Evolutionary conservation across 2,329 filamentous ascomycete species (phyloP).

Genomic region (Colletotrichum musicola): DNA sequence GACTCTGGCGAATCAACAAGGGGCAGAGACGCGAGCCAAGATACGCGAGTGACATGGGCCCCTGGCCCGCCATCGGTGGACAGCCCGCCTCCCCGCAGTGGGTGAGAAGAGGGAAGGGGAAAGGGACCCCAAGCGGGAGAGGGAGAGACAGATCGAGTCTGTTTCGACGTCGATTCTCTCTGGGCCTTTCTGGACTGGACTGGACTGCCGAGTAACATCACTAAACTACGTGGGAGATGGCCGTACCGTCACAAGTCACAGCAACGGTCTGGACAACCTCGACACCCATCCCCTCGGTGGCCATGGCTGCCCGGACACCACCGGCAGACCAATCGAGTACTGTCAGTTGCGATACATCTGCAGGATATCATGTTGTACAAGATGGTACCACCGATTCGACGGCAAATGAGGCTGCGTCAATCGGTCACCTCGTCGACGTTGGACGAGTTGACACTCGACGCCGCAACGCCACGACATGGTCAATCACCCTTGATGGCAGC

Average conservation of each 20-base stretch:
- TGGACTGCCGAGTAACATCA: neutral
- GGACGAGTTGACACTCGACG: neutral
- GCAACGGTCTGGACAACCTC: neutral
- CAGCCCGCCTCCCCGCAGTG: constrained; percentile 6
- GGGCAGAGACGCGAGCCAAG: neutral
- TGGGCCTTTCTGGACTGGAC: neutral
- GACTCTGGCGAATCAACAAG: neutral
- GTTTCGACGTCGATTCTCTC: constrained; percentile 17
- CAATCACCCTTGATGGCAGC: no score
- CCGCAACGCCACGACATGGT: neutral
- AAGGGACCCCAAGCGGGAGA: neutral
- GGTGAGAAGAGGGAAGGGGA: constrained; percentile 14
- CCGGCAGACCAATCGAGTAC: neutral
- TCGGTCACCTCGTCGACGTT: neutral
- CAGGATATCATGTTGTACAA: constrained; percentile 30
- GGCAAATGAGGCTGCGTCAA: neutral
- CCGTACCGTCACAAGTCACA: neutral
- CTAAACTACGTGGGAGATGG: no score
- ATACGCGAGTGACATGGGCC: neutral
- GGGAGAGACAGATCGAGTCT: constrained; percentile 27
- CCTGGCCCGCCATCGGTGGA: neutral
- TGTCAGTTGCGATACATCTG: constrained; percentile 15
- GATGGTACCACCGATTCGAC: constrained; percentile 21
- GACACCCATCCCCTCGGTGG: neutral
- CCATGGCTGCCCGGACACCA: neutral